Evolutionary conservation across 331 rosid species (phyloP).

Genomic region (Quercus phellos): DNA sequence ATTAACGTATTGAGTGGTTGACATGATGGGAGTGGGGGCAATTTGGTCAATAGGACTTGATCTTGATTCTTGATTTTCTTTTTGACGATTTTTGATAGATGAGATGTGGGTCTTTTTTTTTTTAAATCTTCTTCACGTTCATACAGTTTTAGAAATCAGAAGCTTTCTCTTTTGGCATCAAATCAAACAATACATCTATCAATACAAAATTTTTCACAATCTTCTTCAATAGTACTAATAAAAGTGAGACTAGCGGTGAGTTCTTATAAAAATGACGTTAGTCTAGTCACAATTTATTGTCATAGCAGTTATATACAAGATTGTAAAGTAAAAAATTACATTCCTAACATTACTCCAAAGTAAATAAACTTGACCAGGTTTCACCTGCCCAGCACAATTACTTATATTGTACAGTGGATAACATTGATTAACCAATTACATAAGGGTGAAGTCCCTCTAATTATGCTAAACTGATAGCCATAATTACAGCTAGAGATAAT

Average conservation of each 20-base stretch:
- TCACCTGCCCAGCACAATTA: neutral
- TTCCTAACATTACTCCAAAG: too few relatives aligned
- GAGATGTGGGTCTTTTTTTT: neutral
- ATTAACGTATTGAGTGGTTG: conserved; percentile 13
- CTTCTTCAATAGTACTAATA: too few relatives aligned
- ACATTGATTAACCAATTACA: conserved; percentile 1
- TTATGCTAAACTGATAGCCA: conserved; percentile 1
- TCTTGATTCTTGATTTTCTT: neutral
- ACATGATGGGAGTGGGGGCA: conserved; percentile 10
- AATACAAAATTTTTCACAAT: too few relatives aligned
- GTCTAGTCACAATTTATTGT: too few relatives aligned
- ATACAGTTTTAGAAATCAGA: too few relatives aligned
- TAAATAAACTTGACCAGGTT: neutral
- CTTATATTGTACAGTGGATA: neutral
- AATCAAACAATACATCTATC: too few relatives aligned
- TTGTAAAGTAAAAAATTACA: too few relatives aligned
- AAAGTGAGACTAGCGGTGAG: accelerated
- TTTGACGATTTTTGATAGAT: conserved; percentile 5
- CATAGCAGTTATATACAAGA: too few relatives aligned
- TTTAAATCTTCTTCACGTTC: neutral
- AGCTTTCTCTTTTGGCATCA: too few relatives aligned
- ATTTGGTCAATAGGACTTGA: conserved; percentile 4
- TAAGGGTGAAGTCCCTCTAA: neutral
- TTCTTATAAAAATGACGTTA: too few relatives aligned
- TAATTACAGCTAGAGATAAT: conserved; percentile 5